Evolutionary conservation across 176 grass and related monocot genomes (phyloP).

Genomic region (Carex kokanica): DNA sequence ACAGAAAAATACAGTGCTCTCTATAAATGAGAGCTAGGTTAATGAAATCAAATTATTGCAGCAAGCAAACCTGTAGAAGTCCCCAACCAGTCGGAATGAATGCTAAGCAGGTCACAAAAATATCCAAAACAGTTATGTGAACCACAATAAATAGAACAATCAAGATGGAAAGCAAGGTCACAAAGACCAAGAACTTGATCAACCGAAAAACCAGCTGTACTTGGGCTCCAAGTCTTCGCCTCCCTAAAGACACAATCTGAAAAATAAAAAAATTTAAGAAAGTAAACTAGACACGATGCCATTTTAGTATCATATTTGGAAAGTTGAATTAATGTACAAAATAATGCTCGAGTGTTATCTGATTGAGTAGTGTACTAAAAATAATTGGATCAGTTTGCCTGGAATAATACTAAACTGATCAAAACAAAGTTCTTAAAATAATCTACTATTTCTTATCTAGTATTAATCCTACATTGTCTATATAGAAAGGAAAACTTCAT

Average conservation of each 20-base stretch:
- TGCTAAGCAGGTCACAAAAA: slow-evolving; percentile 67
- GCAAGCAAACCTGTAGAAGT: too few species aligned
- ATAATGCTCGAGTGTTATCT: neutral
- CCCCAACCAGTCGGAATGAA: slow-evolving; percentile 94
- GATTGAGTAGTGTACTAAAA: neutral
- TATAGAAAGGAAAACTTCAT: neutral
- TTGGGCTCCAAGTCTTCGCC: slow-evolving; percentile 62
- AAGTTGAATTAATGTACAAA: neutral
- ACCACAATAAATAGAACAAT: slow-evolving; percentile 60
- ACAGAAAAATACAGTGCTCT: too few species aligned
- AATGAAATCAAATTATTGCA: too few species aligned
- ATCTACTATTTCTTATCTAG: neutral
- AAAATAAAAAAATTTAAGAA: slow-evolving; percentile 32
- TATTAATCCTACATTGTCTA: neutral
- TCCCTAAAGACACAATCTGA: slow-evolving; percentile 75
- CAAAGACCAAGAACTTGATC: slow-evolving; percentile 91
- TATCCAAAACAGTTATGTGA: slow-evolving; percentile 70
- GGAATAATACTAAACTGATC: neutral
- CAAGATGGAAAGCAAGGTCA: slow-evolving; percentile 53
- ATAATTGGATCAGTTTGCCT: slow-evolving; percentile 1
- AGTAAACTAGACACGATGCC: neutral
- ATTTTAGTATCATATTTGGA: neutral
- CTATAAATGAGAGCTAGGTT: too few species aligned
- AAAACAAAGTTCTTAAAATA: neutral
- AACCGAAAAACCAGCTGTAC: slow-evolving; percentile 90